These are phyloP conservation scores for Vachellia pachyceras DNA, from an alignment of 306 rosid species.

Conservation along the genomic window DNA sequence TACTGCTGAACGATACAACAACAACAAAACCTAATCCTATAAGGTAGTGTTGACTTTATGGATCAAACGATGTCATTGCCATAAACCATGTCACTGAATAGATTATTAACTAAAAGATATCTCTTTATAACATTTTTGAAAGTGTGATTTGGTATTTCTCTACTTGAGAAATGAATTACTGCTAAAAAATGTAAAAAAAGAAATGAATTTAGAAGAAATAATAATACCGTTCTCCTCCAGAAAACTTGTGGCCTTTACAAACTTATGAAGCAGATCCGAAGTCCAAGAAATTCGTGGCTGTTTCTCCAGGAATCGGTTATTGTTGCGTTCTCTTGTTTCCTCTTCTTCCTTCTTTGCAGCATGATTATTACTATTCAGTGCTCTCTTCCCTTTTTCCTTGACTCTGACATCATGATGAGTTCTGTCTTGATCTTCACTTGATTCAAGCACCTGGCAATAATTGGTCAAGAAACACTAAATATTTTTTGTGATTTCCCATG, in stretches of 20 bases:
- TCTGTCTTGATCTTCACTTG: neutral
- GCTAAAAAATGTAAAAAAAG: neutral
- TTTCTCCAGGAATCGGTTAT: neutral
- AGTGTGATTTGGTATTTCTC: too few relatives aligned
- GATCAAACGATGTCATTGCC: too few relatives aligned
- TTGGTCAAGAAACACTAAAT: neutral
- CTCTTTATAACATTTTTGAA: too few relatives aligned
- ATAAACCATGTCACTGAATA: too few relatives aligned
- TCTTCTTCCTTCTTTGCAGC: constrained; percentile 12
- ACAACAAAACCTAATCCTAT: too few relatives aligned
- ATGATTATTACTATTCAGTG: neutral
- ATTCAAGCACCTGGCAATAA: neutral
- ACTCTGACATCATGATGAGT: constrained; percentile 1
- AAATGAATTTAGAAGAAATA: neutral
- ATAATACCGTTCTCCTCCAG: constrained; percentile 47
- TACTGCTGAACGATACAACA: too few relatives aligned
- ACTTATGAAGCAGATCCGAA: constrained; percentile 45
- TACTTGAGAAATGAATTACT: too few relatives aligned
- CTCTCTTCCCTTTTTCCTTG: constrained; percentile 9
- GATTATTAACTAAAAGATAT: too few relatives aligned
- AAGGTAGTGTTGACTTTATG: too few relatives aligned
- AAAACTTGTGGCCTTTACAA: constrained; percentile 38
- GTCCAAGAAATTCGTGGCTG: constrained; percentile 44
- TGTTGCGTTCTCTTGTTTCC: neutral
- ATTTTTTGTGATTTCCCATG: neutral